Evolutionary conservation across 225 moss, liverwort and hornwort genomes (phyloP), one percentile per base, ranked within the genome.

Genomic region (Polytrichum commune): DNA sequence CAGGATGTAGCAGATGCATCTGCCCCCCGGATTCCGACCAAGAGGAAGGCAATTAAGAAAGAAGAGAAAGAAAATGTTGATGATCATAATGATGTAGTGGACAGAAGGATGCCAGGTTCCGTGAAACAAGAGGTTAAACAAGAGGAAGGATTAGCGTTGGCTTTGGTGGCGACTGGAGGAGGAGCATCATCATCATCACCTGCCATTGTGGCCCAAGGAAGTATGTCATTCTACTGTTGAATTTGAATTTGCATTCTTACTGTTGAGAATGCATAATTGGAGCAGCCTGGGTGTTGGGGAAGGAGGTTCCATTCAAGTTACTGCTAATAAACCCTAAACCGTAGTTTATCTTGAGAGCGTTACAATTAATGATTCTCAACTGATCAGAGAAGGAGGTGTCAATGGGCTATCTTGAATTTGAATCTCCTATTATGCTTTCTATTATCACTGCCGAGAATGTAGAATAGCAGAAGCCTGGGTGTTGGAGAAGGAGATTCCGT

Each of bases 61-160:
- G 78, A 72, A 71, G 53, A 56, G 46, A 16, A 46, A 16, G 46
- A 4, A 46, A 46, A 16, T 46, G 46, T 46, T 16, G 46, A 46
- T 46, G 46, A 46, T 46, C 3, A 46, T 30, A 30, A 30, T 9
- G 35, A 35, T 10, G 16, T 46, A 62, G 9, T 46, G 73, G 68
- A 76, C 18, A 57, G 29, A 33, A 28, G 25, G 69, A 32, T 54
- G 27, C 18, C 24, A 62, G 7, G 38, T 28, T 62, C 32, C 5
- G 74, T 69, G 58, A 80, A 77, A 73, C 72, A 75, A 65, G 83
- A 75, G 75, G 58, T 68, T 27, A 7, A 19, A 23, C 69, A 63
- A 73, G 78, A 75, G 63, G 64, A 55, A 55, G 73, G 74, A 28
- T 76, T 73, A 54, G 75, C 75, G 62, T 63, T 81, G 60, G 77